phyloP scores from a whole-genome alignment of 176 grass and related monocot species.

The Hordeum vulgare region DNA sequence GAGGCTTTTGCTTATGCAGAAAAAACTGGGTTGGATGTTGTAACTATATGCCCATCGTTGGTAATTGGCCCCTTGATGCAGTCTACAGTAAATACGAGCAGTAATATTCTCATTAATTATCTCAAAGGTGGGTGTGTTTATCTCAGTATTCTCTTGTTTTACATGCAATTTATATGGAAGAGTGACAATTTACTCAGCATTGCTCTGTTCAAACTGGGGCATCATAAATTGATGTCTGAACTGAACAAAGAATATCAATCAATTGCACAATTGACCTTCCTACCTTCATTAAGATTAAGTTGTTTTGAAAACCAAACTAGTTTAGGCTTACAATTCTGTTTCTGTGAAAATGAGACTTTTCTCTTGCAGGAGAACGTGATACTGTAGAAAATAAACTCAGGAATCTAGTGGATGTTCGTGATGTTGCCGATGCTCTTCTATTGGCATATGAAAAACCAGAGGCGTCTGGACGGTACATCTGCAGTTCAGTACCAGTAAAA shows the following conservation, averaged over 20 bases:
- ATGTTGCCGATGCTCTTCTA: slow-evolving; percentile 46
- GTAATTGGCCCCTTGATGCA: slow-evolving; percentile 29
- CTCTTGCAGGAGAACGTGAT: slow-evolving; percentile 22
- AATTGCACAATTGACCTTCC: not conserved
- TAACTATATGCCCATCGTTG: slow-evolving; percentile 23
- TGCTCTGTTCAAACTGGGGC: not conserved
- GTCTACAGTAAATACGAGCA: slow-evolving; percentile 28
- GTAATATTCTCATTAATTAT: not conserved
- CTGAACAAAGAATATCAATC: not conserved
- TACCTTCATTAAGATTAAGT: not conserved
- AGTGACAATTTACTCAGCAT: not conserved
- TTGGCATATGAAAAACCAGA: slow-evolving; percentile 34
- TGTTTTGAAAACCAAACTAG: not conserved
- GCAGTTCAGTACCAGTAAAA: slow-evolving; percentile 32
- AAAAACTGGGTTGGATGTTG: slow-evolving; percentile 32
- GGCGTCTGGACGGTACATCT: slow-evolving; percentile 34
- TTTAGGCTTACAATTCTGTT: not conserved
- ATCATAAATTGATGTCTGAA: not conserved
- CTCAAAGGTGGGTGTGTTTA: slow-evolving; percentile 18
- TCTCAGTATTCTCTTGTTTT: not conserved
- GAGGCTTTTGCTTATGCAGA: slow-evolving; percentile 25
- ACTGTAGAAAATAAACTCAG: slow-evolving; percentile 24
- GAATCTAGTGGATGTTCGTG: slow-evolving; percentile 41
- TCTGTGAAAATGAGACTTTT: not conserved
- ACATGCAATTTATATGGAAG: not conserved